phyloP scores from a whole-genome alignment of 768 basidiomycete species.

The Amanita rubescens region DNA sequence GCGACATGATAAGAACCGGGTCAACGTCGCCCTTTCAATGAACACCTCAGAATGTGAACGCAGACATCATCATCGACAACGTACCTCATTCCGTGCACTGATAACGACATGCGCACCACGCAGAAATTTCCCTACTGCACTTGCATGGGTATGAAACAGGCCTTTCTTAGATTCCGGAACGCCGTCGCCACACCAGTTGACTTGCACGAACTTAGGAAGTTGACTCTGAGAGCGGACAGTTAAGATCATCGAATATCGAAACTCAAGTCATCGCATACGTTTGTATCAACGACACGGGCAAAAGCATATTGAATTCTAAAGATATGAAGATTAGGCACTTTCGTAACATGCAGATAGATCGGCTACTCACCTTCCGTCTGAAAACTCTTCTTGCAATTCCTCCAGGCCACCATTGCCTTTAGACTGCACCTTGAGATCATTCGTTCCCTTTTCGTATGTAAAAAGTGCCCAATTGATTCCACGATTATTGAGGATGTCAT shows the following conservation, averaged over 20 bases:
- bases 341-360: constrained; percentile 8
- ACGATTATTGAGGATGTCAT: constrained; percentile 59
- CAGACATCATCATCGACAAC: constrained; percentile 14
- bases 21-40: constrained; percentile 64
- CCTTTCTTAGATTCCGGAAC: constrained; percentile 92
- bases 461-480: constrained; percentile 74
- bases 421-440: constrained; percentile 82
- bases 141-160: constrained; percentile 82
- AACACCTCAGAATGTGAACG: not conserved
- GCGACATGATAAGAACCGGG: constrained; percentile 73
- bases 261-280: constrained; percentile 40
- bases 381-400: constrained; percentile 91
- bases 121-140: constrained; percentile 72
- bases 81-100: constrained; percentile 79
- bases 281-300: constrained; percentile 75
- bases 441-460: constrained; percentile 74
- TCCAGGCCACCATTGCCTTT: constrained; percentile 86
- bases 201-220: constrained; percentile 87
- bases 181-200: constrained; percentile 97
- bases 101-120: constrained; percentile 82
- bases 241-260: not conserved
- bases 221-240: constrained; percentile 45
- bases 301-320: constrained; percentile 91
- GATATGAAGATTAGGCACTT: constrained; percentile 6
- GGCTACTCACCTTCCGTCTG: constrained; percentile 71